Conservation (phyloP, 305 asterid genomes). For the Salvia sclarea region DNA sequence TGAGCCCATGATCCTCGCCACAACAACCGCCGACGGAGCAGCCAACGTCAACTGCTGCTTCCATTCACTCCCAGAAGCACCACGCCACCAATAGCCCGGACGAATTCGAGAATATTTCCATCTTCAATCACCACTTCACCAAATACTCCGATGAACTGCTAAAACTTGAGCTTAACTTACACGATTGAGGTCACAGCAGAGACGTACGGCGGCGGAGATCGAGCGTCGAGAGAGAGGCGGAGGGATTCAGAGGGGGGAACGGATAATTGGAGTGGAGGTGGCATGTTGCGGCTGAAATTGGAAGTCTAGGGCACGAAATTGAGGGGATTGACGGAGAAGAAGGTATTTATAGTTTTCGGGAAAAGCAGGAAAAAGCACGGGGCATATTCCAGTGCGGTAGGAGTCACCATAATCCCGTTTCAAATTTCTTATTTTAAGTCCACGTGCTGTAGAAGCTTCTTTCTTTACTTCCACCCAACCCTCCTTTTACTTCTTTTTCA, state of each 20-base stretch:
- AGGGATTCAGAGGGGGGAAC: constrained; percentile 22
- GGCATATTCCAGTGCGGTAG: constrained; percentile 56
- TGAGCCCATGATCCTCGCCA: constrained; percentile 62
- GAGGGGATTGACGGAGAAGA: constrained; percentile 41
- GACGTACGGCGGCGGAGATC: constrained; percentile 2
- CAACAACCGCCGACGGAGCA: constrained; percentile 27
- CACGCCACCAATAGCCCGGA: constrained; percentile 30
- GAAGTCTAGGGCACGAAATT: constrained; percentile 60
- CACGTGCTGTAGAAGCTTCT: constrained; percentile 15
- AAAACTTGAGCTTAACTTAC: constrained; percentile 29
- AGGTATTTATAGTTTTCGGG: constrained; percentile 90
- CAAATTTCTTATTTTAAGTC: not conserved
- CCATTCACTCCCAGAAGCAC: constrained; percentile 35
- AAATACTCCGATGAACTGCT: constrained; percentile 17
- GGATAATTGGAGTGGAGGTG: constrained; percentile 27
- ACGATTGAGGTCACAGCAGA: constrained; percentile 4
- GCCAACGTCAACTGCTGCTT: constrained; percentile 31
- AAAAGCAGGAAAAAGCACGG: constrained; percentile 47
- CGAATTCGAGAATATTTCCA: constrained; percentile 28
- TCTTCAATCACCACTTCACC: constrained; percentile 20
- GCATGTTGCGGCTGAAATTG: constrained; percentile 61
- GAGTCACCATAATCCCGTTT: constrained; percentile 4
- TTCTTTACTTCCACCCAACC: not conserved
- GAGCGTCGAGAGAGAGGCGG: not conserved
- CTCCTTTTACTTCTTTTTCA: not conserved